phyloP scores from a whole-genome alignment of 2,329 filamentous ascomycete genomes.

The Bipolaris sorokiniana region DNA sequence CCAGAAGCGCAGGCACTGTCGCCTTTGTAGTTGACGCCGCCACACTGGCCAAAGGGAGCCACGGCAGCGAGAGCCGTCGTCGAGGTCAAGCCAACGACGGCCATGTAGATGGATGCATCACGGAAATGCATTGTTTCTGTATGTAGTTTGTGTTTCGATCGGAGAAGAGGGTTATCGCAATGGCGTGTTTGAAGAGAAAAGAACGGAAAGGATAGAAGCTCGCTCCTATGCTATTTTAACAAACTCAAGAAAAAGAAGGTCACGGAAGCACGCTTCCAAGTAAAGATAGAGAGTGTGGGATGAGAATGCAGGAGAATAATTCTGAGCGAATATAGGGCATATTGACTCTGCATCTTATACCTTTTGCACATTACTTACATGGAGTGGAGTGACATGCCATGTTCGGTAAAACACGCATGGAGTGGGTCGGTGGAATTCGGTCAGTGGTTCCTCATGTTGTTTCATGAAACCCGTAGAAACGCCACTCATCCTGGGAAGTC shows the following conservation, averaged over 20 bases:
- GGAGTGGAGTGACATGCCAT: not conserved
- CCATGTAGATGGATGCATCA: constrained; percentile 32
- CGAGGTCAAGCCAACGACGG: constrained; percentile 35
- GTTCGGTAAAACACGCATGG: not conserved
- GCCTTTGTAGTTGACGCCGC: constrained; percentile 51
- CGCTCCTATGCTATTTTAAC: constrained; percentile 16
- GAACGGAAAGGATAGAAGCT: constrained; percentile 17
- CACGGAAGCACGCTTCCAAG: constrained; percentile 31
- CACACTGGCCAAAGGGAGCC: constrained; percentile 53
- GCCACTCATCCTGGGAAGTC: not conserved
- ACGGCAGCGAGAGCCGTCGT: constrained; percentile 39
- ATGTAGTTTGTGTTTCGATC: not conserved
- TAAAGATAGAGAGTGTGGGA: constrained; percentile 3
- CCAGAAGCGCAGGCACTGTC: constrained; percentile 50
- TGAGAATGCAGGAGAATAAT: not conserved
- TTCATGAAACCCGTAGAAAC: not conserved
- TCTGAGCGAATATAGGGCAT: not conserved
- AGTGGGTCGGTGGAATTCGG: not conserved
- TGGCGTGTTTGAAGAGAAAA: not conserved
- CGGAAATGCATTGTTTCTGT: constrained; percentile 26
- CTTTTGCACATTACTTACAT: not conserved
- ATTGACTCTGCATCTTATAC: not conserved
- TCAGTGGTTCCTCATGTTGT: not conserved
- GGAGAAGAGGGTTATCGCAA: not conserved
- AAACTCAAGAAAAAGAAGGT: constrained; percentile 27